Percentiles rank a stretch among this genome's conserved stretches.
These are phyloP conservation scores for Termitomyces sp. DNA, from an alignment of 768 basidiomycete species.

Conservation along the genomic window DNA sequence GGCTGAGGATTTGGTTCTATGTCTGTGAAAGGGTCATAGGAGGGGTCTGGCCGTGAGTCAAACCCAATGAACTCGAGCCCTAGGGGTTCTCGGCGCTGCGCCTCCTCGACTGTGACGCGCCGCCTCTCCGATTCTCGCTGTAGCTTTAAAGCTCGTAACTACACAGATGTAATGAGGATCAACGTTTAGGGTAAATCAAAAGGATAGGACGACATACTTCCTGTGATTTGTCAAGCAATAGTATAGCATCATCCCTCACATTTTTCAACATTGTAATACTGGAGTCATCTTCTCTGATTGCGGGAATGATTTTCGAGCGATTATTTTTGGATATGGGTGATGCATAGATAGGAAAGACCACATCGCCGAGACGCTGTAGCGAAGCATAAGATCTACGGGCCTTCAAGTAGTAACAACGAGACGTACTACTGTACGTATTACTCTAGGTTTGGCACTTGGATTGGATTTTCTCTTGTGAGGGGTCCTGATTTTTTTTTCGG, in stretches of 20 bases:
- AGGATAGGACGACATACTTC: neutral
- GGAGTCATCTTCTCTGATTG: neutral
- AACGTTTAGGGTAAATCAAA: neutral
- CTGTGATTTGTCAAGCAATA: neutral
- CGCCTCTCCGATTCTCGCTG: neutral
- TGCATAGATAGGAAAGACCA: neutral
- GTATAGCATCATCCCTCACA: neutral
- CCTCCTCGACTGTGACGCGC: neutral
- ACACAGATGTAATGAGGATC: neutral
- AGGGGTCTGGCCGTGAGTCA: constrained; percentile 1
- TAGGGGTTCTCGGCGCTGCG: neutral
- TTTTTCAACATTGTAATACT: neutral
- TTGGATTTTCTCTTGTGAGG: neutral
- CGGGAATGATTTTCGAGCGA: neutral
- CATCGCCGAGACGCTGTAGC: constrained; percentile 1
- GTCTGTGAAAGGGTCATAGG: constrained; percentile 5
- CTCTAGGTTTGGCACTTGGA: neutral
- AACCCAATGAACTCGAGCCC: constrained; percentile 6
- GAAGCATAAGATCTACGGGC: neutral
- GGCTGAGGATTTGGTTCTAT: neutral
- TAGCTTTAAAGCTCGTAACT: neutral
- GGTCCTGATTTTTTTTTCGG: too few relatives aligned
- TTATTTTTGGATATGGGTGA: neutral
- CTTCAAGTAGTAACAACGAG: neutral
- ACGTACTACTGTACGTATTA: neutral